These are phyloP conservation scores for Jatropha curcas DNA, from an alignment of 345 rosid species.

Conservation along the genomic window DNA sequence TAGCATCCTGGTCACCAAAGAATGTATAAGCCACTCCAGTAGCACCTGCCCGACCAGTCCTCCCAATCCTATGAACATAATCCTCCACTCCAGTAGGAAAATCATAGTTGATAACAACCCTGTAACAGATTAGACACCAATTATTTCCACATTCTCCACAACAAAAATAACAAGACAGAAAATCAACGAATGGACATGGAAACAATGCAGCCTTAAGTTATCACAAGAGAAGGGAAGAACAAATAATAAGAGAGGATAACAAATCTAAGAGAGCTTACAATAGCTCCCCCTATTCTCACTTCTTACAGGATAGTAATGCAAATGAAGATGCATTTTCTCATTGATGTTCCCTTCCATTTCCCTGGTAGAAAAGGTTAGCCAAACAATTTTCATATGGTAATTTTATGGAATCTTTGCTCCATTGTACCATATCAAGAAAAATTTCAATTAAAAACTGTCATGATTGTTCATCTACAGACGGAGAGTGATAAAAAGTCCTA, in stretches of 20 bases:
- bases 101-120: conserved; percentile 94
- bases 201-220: neutral
- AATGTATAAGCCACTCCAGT: conserved; percentile 85
- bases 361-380: neutral
- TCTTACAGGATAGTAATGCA: neutral
- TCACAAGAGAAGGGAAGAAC: neutral
- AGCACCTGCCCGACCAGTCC: conserved; percentile 99
- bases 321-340: neutral
- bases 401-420: neutral
- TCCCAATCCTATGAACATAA: conserved; percentile 96
- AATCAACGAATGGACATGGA: too few species aligned
- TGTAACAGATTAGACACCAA: conserved; percentile 27
- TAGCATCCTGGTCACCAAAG: conserved; percentile 87
- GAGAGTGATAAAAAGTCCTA: too few species aligned
- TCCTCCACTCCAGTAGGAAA: conserved; percentile 98
- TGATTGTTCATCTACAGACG: too few species aligned
- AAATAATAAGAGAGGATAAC: neutral
- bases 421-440: too few species aligned
- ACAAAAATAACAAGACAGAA: neutral
- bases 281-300: neutral
- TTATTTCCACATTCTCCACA: neutral
- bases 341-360: neutral
- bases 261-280: neutral
- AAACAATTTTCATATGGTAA: neutral
- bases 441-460: too few species aligned